Conservation (phyloP, 768 basidiomycete genomes). For the Calocera viscosa region DNA sequence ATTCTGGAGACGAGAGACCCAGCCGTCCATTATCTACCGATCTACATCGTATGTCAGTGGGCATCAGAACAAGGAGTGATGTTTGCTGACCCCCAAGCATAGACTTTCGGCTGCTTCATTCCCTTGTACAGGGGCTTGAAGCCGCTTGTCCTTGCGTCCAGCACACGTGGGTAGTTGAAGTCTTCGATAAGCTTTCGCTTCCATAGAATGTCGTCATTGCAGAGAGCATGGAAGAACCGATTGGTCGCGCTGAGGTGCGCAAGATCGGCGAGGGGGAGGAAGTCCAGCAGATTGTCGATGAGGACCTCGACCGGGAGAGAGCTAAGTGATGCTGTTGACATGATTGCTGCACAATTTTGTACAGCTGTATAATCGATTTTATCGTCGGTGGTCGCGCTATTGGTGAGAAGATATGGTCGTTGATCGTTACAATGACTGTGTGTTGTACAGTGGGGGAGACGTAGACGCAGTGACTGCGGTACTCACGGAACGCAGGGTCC, state of each 20-base stretch:
- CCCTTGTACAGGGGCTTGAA: slow-evolving; percentile 73
- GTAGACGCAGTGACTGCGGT: background rate
- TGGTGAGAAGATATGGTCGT: no score
- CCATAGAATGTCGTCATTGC: slow-evolving; percentile 70
- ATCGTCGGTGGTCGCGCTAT: background rate
- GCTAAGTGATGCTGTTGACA: slow-evolving; percentile 23
- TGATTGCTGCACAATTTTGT: background rate
- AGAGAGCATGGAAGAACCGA: slow-evolving; percentile 47
- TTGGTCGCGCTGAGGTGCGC: slow-evolving; percentile 48
- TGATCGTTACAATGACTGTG: no score
- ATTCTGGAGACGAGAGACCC: slow-evolving; percentile 37
- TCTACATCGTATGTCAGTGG: slow-evolving; percentile 29
- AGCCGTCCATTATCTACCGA: slow-evolving; percentile 50
- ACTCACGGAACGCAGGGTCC: background rate
- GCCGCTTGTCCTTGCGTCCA: slow-evolving; percentile 60
- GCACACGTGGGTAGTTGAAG: slow-evolving; percentile 62
- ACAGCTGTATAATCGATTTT: background rate
- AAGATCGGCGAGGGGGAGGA: slow-evolving; percentile 42
- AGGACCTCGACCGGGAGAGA: slow-evolving; percentile 67
- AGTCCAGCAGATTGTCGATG: slow-evolving; percentile 47
- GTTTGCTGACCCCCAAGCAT: slow-evolving; percentile 47
- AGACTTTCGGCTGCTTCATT: slow-evolving; percentile 36
- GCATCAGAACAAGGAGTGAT: background rate
- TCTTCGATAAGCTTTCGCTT: slow-evolving; percentile 52
- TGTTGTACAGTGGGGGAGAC: no score